These are phyloP conservation scores for Solanum rostratum DNA, from an alignment of 257 asterid species.

Conservation along the genomic window DNA sequence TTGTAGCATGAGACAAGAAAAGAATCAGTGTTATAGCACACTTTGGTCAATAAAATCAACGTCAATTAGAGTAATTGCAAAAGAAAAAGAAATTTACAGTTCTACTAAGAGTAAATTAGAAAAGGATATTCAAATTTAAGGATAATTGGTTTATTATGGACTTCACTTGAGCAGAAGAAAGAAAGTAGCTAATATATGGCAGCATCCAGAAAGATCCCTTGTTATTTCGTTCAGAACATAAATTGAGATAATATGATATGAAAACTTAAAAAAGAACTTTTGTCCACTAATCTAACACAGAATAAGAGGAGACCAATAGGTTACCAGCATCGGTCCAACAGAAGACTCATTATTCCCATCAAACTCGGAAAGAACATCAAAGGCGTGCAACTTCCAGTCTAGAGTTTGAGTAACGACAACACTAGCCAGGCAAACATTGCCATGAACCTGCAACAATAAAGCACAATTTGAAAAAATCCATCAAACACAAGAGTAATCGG, in stretches of 20 bases:
- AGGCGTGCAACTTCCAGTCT: slow-evolving; percentile 98
- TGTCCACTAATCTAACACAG: slow-evolving; percentile 2
- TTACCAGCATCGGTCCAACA: slow-evolving; percentile 87
- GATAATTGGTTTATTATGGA: background rate
- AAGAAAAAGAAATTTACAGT: background rate
- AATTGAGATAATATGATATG: background rate
- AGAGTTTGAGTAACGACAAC: slow-evolving; percentile 92
- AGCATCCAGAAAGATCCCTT: background rate
- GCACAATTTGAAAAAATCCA: background rate
- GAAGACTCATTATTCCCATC: slow-evolving; percentile 83
- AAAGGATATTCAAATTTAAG: background rate
- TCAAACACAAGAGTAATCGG: background rate
- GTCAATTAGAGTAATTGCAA: background rate
- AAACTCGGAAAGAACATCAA: slow-evolving; percentile 92
- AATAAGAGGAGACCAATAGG: slow-evolving; percentile 31
- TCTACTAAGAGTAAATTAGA: background rate
- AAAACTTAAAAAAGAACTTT: background rate
- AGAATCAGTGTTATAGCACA: background rate
- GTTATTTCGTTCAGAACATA: background rate
- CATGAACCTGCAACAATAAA: slow-evolving; percentile 72
- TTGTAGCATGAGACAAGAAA: background rate
- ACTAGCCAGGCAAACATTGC: slow-evolving; percentile 94
- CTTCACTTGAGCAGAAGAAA: background rate
- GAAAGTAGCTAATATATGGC: background rate
- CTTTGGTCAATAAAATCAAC: background rate